Evolutionary conservation across 768 basidiomycete species (phyloP).

Genomic region (Boletellus ananiceps): DNA sequence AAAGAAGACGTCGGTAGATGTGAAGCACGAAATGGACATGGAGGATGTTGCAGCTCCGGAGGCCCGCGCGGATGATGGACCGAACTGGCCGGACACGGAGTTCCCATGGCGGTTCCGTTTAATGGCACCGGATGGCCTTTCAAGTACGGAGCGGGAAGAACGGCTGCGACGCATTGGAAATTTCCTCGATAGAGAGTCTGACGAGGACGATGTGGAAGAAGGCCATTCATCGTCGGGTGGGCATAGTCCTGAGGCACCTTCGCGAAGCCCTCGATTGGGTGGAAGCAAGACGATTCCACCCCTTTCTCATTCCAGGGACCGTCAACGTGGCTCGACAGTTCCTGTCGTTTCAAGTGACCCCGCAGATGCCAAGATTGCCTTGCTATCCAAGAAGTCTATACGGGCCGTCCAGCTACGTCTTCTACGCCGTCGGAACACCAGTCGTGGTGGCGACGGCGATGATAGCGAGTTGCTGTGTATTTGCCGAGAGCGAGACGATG

Average conservation of each 20-base stretch:
- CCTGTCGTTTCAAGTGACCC: conserved; percentile 58
- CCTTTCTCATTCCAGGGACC: conserved; percentile 36
- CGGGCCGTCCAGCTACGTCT: conserved; percentile 54
- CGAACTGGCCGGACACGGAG: conserved; percentile 75
- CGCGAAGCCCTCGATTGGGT: conserved; percentile 29
- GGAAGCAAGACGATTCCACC: conserved; percentile 62
- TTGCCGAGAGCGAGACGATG: conserved; percentile 64
- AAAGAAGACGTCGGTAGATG: conserved; percentile 38
- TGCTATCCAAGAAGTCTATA: conserved; percentile 68
- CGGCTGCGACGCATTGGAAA: conserved; percentile 61
- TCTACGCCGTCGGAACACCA: conserved; percentile 37
- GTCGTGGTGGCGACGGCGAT: conserved; percentile 33
- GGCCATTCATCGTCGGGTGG: conserved; percentile 7
- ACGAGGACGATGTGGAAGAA: conserved; percentile 40
- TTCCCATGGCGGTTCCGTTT: conserved; percentile 73
- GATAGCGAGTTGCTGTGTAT: conserved; percentile 58
- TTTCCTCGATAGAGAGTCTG: conserved; percentile 72
- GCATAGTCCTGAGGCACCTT: conserved; percentile 15
- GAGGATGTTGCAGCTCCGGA: conserved; percentile 15
- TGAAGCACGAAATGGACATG: conserved; percentile 14
- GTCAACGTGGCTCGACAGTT: conserved; percentile 9
- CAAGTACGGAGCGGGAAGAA: conserved; percentile 54
- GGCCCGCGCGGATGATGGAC: conserved; percentile 41
- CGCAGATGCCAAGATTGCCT: conserved; percentile 69
- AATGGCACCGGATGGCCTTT: conserved; percentile 49